Evolutionary conservation across 1,284 basidiomycete species (phyloP).

Genomic region (Microbotryum violaceum): DNA sequence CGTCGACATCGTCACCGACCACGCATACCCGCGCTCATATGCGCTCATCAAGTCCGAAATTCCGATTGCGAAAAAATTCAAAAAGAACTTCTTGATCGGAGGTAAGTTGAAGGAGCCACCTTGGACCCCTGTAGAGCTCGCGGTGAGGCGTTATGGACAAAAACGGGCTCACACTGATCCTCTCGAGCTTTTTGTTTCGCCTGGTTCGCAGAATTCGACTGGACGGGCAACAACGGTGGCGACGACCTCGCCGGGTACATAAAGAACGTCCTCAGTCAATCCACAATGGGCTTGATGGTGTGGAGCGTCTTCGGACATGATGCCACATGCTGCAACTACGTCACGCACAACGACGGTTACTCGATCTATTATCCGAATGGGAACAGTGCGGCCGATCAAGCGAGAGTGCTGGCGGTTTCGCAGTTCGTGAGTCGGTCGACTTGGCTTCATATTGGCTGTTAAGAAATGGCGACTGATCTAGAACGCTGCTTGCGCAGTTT

Average conservation of each 20-base stretch:
- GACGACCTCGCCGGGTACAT: conserved; percentile 13
- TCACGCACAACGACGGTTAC: conserved; percentile 14
- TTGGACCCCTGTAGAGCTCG: too few relatives aligned
- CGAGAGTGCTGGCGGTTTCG: too few relatives aligned
- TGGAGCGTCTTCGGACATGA: conserved; percentile 11
- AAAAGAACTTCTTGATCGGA: conserved; percentile 20
- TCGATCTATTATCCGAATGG: conserved; percentile 11
- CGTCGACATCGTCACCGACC: conserved; percentile 16
- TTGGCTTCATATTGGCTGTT: too few relatives aligned
- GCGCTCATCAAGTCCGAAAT: conserved; percentile 13
- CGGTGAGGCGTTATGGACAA: too few relatives aligned
- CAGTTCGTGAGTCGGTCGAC: too few relatives aligned
- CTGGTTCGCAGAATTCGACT: conserved; percentile 18
- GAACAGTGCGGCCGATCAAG: not conserved
- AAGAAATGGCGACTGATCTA: too few relatives aligned
- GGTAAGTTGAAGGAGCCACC: too few relatives aligned
- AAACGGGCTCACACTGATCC: too few relatives aligned
- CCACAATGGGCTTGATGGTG: conserved; percentile 3
- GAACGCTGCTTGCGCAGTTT: too few relatives aligned
- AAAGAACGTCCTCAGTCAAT: too few relatives aligned
- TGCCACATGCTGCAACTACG: not conserved
- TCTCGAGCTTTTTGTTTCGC: too few relatives aligned
- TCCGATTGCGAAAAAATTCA: not conserved
- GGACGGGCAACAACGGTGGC: conserved; percentile 11
- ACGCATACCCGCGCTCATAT: conserved; percentile 22